These are phyloP conservation scores for Raphanus hybrid DNA, from an alignment of 441 rosid genomes.

Conservation along the genomic window DNA sequence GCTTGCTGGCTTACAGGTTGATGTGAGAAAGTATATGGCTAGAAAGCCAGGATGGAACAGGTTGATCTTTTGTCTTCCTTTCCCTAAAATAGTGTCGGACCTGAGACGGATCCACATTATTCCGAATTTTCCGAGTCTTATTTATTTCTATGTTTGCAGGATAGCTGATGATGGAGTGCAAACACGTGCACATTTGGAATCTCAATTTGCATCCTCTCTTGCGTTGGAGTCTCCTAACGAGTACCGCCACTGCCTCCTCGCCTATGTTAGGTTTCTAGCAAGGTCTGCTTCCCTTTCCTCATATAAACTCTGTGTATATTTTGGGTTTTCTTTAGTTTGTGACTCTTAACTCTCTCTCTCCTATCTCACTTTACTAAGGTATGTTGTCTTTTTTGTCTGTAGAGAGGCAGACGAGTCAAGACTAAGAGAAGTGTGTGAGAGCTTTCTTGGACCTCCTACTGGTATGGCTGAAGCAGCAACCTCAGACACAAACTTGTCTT, in stretches of 20 bases:
- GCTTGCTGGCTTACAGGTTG: conserved; percentile 95
- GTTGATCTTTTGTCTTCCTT: conserved; percentile 48
- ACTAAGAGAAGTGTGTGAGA: conserved; percentile 90
- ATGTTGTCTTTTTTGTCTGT: conserved; percentile 34
- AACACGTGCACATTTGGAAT: conserved; percentile 95
- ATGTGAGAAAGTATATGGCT: conserved; percentile 90
- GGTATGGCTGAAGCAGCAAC: conserved; percentile 70
- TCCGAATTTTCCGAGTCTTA: background rate
- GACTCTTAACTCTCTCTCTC: no score
- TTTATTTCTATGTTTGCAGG: conserved; percentile 49
- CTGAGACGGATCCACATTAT: background rate
- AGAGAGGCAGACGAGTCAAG: conserved; percentile 98
- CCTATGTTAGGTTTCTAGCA: conserved; percentile 85
- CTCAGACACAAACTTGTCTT: conserved; percentile 59
- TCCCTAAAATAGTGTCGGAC: background rate
- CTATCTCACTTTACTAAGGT: no score
- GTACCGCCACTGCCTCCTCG: conserved; percentile 92
- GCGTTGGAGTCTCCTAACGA: conserved; percentile 85
- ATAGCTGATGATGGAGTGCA: conserved; percentile 96
- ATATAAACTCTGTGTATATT: background rate
- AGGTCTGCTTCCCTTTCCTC: conserved; percentile 50
- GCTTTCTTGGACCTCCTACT: conserved; percentile 96
- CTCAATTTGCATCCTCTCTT: conserved; percentile 89
- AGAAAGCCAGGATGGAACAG: conserved; percentile 99
- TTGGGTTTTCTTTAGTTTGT: background rate